Base-by-base conservation (phyloP, 2,329 filamentous ascomycete species). In the Exophiala alcalophila region DNA sequence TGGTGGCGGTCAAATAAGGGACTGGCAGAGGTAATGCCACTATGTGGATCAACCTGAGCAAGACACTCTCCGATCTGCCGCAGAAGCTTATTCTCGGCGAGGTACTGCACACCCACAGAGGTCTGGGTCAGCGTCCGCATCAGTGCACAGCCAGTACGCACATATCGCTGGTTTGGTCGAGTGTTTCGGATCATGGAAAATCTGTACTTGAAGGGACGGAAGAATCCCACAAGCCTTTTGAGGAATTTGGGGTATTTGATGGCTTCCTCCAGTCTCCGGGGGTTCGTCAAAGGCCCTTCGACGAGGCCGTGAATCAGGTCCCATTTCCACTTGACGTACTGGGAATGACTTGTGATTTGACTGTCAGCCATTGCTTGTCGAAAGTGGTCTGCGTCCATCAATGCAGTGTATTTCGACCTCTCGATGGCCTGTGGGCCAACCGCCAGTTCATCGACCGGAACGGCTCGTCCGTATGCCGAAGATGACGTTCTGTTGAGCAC, bases 311-410 rank as follows among this genome's bases (percentile, higher is more conserved):
- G 77, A 28, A 98, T 89, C 25, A 94, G 72, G 49, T 94, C 88
- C 92, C 94, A 98, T 61, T 94, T 91, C 92, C 92, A 98, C 63
- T 98, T 98, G 26, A 81, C 74, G 59, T 86, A 95, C 56, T 94
- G 96, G 49, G 88, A 88, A 47, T 86, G 92, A 50, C 84, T 86
- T 31, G 97, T 71, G 2, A 98, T 88, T 40, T 88, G 82, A 3
- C 87, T 92, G 48, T 97, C 72, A 26, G 75, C 62, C 59, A 84
- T 75, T 19, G 79, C 67, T 40, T 72, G 73, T 28, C 80, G 72
- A 55, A 84, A 84, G 40, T 76, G 73, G 1, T 72, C 72, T 56
- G 83, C 80, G 51, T 84, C 81, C 67, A 84, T 77, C 18, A 75
- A 68, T 39, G 78, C 73, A 37, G 72, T 78, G 33, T 80, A 66